Percentiles rank a stretch among this genome's conserved stretches.
Evolutionary conservation across 2,329 filamentous ascomycete species (phyloP).

Genomic region (Cladosporium sp.): DNA sequence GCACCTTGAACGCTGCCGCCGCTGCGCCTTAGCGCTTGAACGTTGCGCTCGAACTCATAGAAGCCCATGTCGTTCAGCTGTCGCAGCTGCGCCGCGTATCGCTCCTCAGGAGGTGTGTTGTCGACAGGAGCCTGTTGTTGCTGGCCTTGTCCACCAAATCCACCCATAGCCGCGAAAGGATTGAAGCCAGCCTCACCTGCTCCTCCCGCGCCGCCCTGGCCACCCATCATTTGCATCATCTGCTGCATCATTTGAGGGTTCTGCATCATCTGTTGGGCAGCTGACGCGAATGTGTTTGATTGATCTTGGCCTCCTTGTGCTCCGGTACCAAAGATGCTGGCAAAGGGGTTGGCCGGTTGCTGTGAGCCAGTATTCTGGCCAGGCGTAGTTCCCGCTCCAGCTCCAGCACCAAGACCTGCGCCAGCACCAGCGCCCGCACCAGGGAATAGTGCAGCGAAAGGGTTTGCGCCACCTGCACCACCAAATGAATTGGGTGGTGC

Average conservation of each 20-base stretch:
- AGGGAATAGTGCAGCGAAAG: slow-evolving; percentile 62
- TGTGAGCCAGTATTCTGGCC: slow-evolving; percentile 22
- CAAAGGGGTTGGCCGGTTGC: slow-evolving; percentile 62
- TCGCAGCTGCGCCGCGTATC: slow-evolving; percentile 84
- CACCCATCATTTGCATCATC: slow-evolving; percentile 57
- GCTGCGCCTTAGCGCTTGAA: slow-evolving; percentile 80
- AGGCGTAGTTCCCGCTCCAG: slow-evolving; percentile 2
- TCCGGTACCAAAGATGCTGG: slow-evolving; percentile 57
- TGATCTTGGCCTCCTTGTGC: slow-evolving; percentile 25
- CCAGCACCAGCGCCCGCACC: slow-evolving; percentile 27
- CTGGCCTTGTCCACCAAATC: slow-evolving; percentile 32
- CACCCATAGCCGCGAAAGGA: slow-evolving; percentile 45
- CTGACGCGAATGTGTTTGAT: slow-evolving; percentile 52
- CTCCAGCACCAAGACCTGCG: slow-evolving; percentile 14
- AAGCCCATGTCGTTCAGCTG: slow-evolving; percentile 99
- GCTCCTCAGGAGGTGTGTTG: slow-evolving; percentile 86
- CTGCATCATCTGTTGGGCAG: slow-evolving; percentile 52
- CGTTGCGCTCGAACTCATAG: slow-evolving; percentile 91
- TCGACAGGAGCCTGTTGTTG: slow-evolving; percentile 64
- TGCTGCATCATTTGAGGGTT: slow-evolving; percentile 59
- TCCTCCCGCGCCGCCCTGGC: slow-evolving; percentile 35
- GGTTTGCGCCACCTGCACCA: slow-evolving; percentile 47
- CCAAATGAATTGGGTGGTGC: slow-evolving; percentile 50
- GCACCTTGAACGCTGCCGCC: slow-evolving; percentile 94
- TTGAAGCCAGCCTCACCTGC: slow-evolving; percentile 39